Conservation (phyloP, 2,329 filamentous ascomycete species). For the Diplodia corticola region DNA sequence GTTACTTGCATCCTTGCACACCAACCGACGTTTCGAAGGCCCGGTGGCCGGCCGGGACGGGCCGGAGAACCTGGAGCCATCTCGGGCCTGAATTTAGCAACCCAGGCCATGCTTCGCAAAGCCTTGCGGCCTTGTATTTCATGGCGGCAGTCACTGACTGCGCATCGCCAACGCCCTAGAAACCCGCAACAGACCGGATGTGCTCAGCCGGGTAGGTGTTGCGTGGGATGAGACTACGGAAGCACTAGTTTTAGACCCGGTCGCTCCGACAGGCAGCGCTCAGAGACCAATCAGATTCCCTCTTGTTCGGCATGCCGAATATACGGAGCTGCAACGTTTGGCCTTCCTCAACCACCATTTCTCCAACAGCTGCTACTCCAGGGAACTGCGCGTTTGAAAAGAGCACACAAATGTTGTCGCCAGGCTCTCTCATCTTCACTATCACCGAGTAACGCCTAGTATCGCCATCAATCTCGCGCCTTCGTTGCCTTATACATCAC, state of each 20-base stretch:
- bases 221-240: neutral
- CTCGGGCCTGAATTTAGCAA: neutral
- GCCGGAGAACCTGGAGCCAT: neutral
- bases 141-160: neutral
- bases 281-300: neutral
- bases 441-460: neutral
- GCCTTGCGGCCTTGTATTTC: neutral
- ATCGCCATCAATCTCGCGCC: neutral
- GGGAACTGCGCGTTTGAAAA: neutral
- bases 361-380: neutral
- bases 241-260: slow-evolving; percentile 7
- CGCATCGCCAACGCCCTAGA: neutral
- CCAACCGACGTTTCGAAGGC: neutral
- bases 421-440: neutral
- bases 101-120: neutral
- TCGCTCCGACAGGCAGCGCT: neutral
- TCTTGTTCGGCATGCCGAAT: neutral
- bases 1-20: neutral
- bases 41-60: neutral
- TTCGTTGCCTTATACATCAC: neutral
- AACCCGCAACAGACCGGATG: neutral
- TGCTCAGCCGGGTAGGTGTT: neutral
- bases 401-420: neutral
- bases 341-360: neutral
- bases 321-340: neutral